Evolutionary conservation across 768 basidiomycete genomes (phyloP).

Genomic region (Dictyophora rubrovolvata): DNA sequence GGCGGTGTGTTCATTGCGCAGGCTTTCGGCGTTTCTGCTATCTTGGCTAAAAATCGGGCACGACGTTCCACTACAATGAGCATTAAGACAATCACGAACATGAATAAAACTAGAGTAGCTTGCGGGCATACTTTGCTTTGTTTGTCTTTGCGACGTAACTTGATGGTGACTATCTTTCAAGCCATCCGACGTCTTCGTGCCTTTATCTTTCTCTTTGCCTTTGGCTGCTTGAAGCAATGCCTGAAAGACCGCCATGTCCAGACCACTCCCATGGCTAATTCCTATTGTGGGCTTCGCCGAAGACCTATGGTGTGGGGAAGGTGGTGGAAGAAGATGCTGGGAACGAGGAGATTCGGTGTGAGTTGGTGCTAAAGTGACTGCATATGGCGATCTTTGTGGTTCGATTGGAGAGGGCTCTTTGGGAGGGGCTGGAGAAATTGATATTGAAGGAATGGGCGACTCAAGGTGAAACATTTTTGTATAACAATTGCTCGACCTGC

Average conservation of each 20-base stretch:
- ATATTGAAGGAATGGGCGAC: conserved; percentile 53
- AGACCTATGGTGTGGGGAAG: conserved; percentile 41
- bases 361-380: conserved; percentile 13
- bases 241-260: conserved; percentile 55
- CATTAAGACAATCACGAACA: neutral
- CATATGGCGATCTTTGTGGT: neutral
- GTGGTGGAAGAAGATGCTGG: conserved; percentile 17
- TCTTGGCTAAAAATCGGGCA: conserved; percentile 63
- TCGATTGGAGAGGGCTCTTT: conserved; percentile 23
- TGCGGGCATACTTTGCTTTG: conserved; percentile 42
- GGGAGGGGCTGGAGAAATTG: conserved; percentile 59
- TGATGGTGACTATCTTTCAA: conserved; percentile 23
- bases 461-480: neutral
- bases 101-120: neutral
- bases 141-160: conserved; percentile 64
- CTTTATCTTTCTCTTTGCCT: conserved; percentile 44
- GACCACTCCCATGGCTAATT: conserved; percentile 40
- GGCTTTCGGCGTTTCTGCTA: conserved; percentile 56
- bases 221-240: conserved; percentile 50
- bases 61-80: conserved; percentile 51
- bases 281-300: conserved; percentile 26
- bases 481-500: neutral
- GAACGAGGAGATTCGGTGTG: conserved; percentile 52
- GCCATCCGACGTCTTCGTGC: conserved; percentile 23
- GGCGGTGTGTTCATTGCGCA: conserved; percentile 47